phyloP scores from a whole-genome alignment of 2,329 filamentous ascomycete species.

The Tympanopsis confertula region DNA sequence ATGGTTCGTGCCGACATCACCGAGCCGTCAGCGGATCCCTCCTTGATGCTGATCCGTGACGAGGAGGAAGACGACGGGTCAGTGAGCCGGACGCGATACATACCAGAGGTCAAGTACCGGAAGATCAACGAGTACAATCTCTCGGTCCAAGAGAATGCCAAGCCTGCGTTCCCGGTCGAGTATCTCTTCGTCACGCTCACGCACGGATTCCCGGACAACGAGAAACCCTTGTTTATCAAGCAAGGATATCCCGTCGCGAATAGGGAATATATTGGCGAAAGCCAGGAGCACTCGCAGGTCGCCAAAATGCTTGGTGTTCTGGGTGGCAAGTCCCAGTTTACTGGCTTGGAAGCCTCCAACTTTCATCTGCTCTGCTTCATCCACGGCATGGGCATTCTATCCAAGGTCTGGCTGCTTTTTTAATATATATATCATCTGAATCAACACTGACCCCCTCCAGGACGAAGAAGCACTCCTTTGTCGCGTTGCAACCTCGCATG shows the following conservation, averaged over 20 bases:
- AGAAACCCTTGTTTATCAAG: conserved; percentile 65
- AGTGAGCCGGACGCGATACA: conserved; percentile 68
- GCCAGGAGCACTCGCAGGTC: conserved; percentile 64
- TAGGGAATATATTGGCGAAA: conserved; percentile 72
- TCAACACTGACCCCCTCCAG: conserved; percentile 32
- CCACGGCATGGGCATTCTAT: conserved; percentile 67
- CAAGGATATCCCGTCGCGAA: conserved; percentile 83
- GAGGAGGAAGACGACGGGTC: conserved; percentile 74
- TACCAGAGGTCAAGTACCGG: conserved; percentile 94
- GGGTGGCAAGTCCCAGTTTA: conserved; percentile 44
- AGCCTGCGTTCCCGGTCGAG: conserved; percentile 90
- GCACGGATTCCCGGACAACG: conserved; percentile 79
- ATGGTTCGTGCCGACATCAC: conserved; percentile 94
- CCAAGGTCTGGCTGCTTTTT: conserved; percentile 52
- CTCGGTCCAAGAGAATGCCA: conserved; percentile 94
- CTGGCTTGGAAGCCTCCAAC: conserved; percentile 66
- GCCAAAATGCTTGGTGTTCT: conserved; percentile 56
- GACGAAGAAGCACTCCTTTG: conserved; percentile 81
- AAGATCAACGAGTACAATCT: conserved; percentile 92
- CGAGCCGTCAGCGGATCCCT: conserved; percentile 86
- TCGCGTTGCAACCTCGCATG: conserved; percentile 70
- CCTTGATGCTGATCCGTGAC: conserved; percentile 84
- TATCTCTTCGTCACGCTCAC: conserved; percentile 93
- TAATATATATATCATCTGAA: conserved; percentile 1
- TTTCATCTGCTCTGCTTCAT: conserved; percentile 88